Evolutionary conservation across 2,329 filamentous ascomycete genomes (phyloP), one percentile per base, ranked within the genome.

Genomic region (Helicocarpus griseus): DNA sequence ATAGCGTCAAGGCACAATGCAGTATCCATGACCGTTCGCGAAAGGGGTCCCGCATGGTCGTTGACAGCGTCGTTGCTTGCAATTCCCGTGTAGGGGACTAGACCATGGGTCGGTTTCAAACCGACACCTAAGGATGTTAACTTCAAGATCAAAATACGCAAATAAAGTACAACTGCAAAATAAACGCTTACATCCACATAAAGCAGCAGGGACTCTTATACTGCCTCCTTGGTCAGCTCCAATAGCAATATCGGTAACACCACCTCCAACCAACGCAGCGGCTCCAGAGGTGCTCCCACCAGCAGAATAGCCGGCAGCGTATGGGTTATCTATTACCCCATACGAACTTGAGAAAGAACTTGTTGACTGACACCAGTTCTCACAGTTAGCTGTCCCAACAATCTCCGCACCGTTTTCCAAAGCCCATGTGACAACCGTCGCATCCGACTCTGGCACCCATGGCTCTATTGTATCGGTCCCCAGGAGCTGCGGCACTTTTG

Each of bases 381-480:
- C 78, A 52, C 78, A 81, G 0, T 71, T 71, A 1, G 75, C 68
- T 0, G 76, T 79, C 9, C 78, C 73, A 6, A 71, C 65, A 14
- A 81, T 73, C 40, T 71, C 60, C 0, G 71, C 77, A 0, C 77
- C 77, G 2, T 74, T 75, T 14, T 77, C 71, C 2, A 81, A 61
- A 0, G 73, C 62, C 13, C 78, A 64, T 0, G 71, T 75, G 21
- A 80, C 75, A 1, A 80, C 71, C 0, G 76, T 78, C 0, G 78
- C 77, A 60, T 81, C 78, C 2, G 74, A 74, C 4, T 62, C 67
- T 0, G 77, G 75, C 0, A 69, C 75, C 77, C 77, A 80, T 0
- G 70, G 67, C 1, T 60, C 68, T 53, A 72, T 75, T 13, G 72
- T 71, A 54, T 78, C 73, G 39, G 72, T 79, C 0, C 78, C 76